Percentiles rank a stretch among this genome's conserved stretches.
These are phyloP conservation scores for Cyberlindnera veronae DNA, from an alignment of 805 yeast genomes.

Conservation along the genomic window DNA sequence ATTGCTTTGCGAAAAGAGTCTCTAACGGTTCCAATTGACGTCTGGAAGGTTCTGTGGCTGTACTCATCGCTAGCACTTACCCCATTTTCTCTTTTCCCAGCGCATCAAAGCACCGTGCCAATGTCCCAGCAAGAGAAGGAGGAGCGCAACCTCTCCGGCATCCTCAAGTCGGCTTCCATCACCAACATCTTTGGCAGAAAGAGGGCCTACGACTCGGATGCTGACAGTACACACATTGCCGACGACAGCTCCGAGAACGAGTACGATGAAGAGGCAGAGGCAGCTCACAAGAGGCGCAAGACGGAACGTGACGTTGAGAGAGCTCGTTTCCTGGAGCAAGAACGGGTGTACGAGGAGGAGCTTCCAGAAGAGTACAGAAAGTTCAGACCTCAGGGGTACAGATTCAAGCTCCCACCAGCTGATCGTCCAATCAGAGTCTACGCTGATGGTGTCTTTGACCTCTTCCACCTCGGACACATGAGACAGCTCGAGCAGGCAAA, in stretches of 20 bases:
- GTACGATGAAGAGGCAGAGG: constrained; percentile 6
- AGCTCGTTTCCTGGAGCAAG: constrained; percentile 38
- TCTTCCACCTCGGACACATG: constrained; percentile 97
- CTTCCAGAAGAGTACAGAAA: constrained; percentile 69
- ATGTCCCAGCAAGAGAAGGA: constrained; percentile 9
- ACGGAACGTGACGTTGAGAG: constrained; percentile 25
- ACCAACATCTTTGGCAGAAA: constrained; percentile 20
- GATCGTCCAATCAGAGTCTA: constrained; percentile 90
- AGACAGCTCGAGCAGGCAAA: constrained; percentile 96
- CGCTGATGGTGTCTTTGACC: constrained; percentile 97
- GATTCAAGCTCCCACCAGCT: constrained; percentile 75
- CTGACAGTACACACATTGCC: constrained; percentile 7
- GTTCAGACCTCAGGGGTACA: constrained; percentile 76
- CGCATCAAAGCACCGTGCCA: too few species aligned
- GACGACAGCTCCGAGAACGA: constrained; percentile 11
- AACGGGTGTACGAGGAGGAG: constrained; percentile 56
- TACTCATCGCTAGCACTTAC: too few species aligned
- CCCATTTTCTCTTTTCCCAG: too few species aligned
- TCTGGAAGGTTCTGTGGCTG: too few species aligned
- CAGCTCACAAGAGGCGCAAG: constrained; percentile 23
- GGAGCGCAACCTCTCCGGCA: constrained; percentile 13
- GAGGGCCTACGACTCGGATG: constrained; percentile 18
- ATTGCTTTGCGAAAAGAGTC: neutral
- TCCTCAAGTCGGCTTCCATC: constrained; percentile 20
- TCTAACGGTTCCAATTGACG: too few species aligned